Conservation (phyloP, 2,329 filamentous ascomycete species). For the Xylaria sp. region DNA sequence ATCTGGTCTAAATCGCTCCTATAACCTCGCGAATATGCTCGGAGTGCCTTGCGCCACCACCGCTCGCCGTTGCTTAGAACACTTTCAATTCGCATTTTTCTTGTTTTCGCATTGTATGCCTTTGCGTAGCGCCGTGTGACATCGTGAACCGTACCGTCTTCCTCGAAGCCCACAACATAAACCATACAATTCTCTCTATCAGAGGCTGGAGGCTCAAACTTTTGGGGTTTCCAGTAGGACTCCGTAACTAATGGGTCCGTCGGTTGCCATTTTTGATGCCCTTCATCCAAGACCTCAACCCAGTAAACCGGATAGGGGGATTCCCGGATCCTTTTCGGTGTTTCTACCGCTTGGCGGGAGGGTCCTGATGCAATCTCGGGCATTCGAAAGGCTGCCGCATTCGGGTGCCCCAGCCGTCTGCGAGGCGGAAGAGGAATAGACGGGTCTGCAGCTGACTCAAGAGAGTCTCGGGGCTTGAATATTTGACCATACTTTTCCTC, state of each 20-base stretch:
- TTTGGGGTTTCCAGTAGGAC: constrained; percentile 77
- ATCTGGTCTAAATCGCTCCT: constrained; percentile 79
- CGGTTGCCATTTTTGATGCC: constrained; percentile 90
- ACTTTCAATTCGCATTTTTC: constrained; percentile 80
- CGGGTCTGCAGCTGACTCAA: constrained; percentile 47
- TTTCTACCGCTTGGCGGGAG: constrained; percentile 49
- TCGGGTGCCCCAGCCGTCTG: constrained; percentile 64
- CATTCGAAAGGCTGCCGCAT: constrained; percentile 64
- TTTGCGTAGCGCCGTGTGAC: constrained; percentile 90
- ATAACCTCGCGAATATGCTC: constrained; percentile 57
- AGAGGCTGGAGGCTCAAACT: constrained; percentile 83
- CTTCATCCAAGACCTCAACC: constrained; percentile 90
- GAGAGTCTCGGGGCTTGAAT: constrained; percentile 53
- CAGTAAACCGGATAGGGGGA: constrained; percentile 88
- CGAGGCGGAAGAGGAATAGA: constrained; percentile 53
- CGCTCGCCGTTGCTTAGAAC: constrained; percentile 59
- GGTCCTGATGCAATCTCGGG: constrained; percentile 56
- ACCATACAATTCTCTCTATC: constrained; percentile 80
- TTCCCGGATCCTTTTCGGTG: constrained; percentile 66
- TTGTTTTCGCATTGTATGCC: constrained; percentile 89
- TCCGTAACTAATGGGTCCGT: constrained; percentile 86
- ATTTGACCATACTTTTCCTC: constrained; percentile 55
- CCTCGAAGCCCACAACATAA: constrained; percentile 88
- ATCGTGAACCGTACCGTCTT: constrained; percentile 80
- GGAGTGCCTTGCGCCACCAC: constrained; percentile 67